Conservation (phyloP, 768 basidiomycete species). For the Pisolithus sp. region DNA sequence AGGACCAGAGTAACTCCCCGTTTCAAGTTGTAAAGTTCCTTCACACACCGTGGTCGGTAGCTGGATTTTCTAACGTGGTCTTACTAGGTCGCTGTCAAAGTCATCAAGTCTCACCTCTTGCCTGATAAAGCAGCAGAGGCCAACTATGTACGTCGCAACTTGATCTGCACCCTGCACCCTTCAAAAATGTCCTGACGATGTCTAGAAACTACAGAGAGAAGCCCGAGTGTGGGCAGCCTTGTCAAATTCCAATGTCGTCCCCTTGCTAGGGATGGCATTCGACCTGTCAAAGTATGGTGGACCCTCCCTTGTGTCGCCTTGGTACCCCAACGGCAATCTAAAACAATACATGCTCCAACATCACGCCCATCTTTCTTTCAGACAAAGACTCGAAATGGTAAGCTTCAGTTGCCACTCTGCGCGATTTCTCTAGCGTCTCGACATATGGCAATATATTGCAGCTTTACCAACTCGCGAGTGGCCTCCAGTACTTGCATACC, state of each 20-base stretch:
- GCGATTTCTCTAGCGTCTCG: neutral
- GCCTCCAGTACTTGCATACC: slow-evolving; percentile 20
- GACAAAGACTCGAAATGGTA: slow-evolving; percentile 19
- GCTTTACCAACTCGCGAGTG: slow-evolving; percentile 17
- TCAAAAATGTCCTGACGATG: neutral
- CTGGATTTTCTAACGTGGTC: neutral
- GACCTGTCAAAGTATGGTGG: slow-evolving; percentile 11
- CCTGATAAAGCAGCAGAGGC: slow-evolving; percentile 12
- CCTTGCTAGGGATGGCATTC: slow-evolving; percentile 18
- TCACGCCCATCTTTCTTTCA: slow-evolving; percentile 1
- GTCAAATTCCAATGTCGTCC: slow-evolving; percentile 18
- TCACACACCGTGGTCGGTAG: no score
- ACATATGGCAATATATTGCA: neutral
- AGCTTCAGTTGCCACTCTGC: neutral
- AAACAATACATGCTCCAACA: slow-evolving; percentile 9
- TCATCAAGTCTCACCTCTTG: slow-evolving; percentile 16
- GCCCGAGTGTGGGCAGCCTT: slow-evolving; percentile 22
- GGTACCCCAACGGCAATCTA: slow-evolving; percentile 19
- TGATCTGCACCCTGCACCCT: neutral
- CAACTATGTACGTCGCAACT: slow-evolving; percentile 12
- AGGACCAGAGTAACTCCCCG: neutral
- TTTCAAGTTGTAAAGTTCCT: neutral
- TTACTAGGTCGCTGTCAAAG: slow-evolving; percentile 24
- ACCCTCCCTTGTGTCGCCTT: slow-evolving; percentile 23
- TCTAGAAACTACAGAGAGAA: slow-evolving; percentile 24